Conservation (phyloP, 345 rosid genomes). For the Populus simonii region DNA sequence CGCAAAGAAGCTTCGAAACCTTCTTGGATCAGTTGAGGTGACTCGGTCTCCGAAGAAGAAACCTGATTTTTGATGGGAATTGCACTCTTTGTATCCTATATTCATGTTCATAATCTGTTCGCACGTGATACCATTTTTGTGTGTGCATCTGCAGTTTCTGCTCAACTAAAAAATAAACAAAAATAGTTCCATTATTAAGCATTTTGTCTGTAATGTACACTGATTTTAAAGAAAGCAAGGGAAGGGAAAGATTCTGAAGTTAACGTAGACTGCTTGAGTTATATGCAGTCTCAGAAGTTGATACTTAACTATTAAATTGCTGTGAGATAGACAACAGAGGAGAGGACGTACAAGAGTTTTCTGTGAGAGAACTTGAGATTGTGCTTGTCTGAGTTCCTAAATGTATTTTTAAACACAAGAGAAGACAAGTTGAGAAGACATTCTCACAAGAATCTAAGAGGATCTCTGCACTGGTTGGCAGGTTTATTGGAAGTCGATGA, state of each 20-base stretch:
- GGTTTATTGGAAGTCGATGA: neutral
- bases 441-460: neutral
- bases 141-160: neutral
- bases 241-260: neutral
- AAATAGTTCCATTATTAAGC: neutral
- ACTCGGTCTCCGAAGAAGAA: slow-evolving; percentile 30
- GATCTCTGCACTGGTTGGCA: neutral
- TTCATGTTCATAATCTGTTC: slow-evolving; percentile 11
- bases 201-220: neutral
- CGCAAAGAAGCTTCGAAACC: slow-evolving; percentile 53
- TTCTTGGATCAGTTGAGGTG: slow-evolving; percentile 38
- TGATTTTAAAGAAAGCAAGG: neutral
- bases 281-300: neutral
- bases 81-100: neutral
- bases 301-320: neutral
- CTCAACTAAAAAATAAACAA: too few relatives aligned
- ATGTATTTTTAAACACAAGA: neutral
- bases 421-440: neutral
- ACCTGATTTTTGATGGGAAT: slow-evolving; percentile 45
- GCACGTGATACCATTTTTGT: neutral
- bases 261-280: neutral
- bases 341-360: neutral
- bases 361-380: neutral
- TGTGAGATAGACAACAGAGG: neutral
- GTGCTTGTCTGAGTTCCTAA: neutral